phyloP scores from a whole-genome alignment of 495 filamentous ascomycete genomes.

The Xylaria acuta region DNA sequence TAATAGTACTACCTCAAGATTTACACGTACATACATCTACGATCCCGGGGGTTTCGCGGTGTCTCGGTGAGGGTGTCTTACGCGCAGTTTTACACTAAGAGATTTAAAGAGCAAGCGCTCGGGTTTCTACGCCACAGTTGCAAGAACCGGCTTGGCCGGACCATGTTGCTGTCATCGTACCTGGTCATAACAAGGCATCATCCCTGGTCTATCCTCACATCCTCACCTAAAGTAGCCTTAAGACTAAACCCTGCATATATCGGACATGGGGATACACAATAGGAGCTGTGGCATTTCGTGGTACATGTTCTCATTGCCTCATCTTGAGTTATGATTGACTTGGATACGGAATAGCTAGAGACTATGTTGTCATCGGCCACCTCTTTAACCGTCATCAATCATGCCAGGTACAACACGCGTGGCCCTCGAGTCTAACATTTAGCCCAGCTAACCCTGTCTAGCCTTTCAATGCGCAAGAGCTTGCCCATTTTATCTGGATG shows the following conservation, averaged over 20 bases:
- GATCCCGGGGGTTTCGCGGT: background rate
- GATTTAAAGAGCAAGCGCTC: too few relatives aligned
- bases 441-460: background rate
- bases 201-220: background rate
- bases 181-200: slow-evolving; percentile 3
- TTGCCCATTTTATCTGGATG: background rate
- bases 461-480: background rate
- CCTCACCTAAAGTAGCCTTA: background rate
- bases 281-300: background rate
- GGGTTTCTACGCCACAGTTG: background rate
- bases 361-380: slow-evolving; percentile 3
- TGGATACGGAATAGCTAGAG: background rate
- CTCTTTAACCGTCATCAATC: background rate
- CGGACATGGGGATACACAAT: background rate
- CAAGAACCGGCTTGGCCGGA: too few relatives aligned
- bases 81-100: background rate
- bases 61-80: background rate
- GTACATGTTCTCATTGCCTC: slow-evolving; percentile 4
- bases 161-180: background rate
- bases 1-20: background rate
- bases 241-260: slow-evolving; percentile 14
- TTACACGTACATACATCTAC: background rate
- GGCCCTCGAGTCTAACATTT: background rate
- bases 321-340: slow-evolving; percentile 12
- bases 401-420: background rate